Base-by-base conservation (phyloP, 352 stramenopile genomes). In the Globisporangium irregulare region DNA sequence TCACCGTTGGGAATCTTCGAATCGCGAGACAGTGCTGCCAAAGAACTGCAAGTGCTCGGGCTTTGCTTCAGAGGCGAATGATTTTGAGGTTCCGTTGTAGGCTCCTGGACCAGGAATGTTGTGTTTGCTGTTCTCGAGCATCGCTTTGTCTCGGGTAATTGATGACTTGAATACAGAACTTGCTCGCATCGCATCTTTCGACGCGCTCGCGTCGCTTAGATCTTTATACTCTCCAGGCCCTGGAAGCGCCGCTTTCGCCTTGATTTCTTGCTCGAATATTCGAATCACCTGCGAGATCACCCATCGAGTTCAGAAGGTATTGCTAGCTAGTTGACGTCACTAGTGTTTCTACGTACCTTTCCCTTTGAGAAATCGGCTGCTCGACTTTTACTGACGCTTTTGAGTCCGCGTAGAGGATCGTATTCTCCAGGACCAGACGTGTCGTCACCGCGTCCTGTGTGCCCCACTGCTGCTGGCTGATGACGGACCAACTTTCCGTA, bases 41-140 rank as follows among this genome's bases (percentile, higher is more conserved):
- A 94, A 94, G 66, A 92, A 94, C 67, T 94, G 86, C 22, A 94
- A 68, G 46, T 91, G 82, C 32, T 92, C 84, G 0, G 86, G 84
- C 53, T 91, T 92, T 15, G 74, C 69, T 12, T 76, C 77, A 0
- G 58, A 64, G 0, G 67, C 67, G 48, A 92, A 90, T 6, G 68
- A 72, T n/a, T 80, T 80, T 1, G 59, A 65, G 34, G 81, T 74
- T 3, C 75, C 74, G 1, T 83, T 75, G 54, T 94, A 94, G 0
- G 82, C 62, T 4, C 86, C 86, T 24, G 86, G 86, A 1, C 86
- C 86, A n/a, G 86, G 86, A 3, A 89, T 75, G 4, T 69, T 71
- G 59, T 79, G 72, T 56, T 77, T 86, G 18, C 34, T 66, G 3
- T 68, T 69, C 10, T 68, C 72, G 1, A 72, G 67, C 9, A 65